Percentiles rank a stretch among this genome's conserved stretches.
Evolutionary conservation across 2,329 filamentous ascomycete genomes (phyloP).

Genomic region (Leptographium wingfieldii): DNA sequence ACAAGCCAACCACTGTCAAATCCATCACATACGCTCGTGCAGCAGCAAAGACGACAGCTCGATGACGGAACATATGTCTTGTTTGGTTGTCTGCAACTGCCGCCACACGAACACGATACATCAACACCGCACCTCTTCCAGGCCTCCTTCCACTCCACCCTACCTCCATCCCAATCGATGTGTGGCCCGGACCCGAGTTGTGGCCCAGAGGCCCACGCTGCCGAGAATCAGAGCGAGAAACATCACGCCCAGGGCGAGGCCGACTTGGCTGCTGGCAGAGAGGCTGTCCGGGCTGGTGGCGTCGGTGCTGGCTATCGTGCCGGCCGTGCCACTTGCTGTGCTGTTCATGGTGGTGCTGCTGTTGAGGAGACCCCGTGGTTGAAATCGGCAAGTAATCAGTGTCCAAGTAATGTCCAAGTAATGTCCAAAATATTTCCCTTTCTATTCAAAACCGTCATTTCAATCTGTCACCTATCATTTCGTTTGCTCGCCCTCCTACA

Average conservation of each 20-base stretch:
- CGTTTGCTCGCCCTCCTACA: not conserved
- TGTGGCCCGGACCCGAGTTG: not conserved
- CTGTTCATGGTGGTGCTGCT: not conserved
- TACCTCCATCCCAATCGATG: not conserved
- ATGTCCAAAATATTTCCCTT: not conserved
- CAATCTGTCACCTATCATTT: not conserved
- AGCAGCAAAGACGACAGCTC: not conserved
- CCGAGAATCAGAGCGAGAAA: slow-evolving; percentile 6
- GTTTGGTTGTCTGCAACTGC: too few relatives aligned
- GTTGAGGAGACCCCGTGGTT: not conserved
- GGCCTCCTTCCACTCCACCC: not conserved
- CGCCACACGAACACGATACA: too few relatives aligned
- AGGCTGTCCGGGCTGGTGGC: not conserved
- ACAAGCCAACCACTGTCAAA: not conserved
- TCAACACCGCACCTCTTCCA: not conserved
- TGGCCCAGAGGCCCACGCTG: slow-evolving; percentile 8
- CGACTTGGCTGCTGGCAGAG: slow-evolving; percentile 2
- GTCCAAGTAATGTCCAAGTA: not conserved
- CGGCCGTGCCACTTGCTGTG: not conserved
- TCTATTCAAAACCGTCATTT: not conserved
- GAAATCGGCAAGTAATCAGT: too few relatives aligned
- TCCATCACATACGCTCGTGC: not conserved
- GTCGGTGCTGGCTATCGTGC: not conserved
- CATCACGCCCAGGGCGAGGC: slow-evolving; percentile 6
- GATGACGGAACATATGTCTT: not conserved